Percentiles rank a stretch among this genome's conserved stretches.
Conservation (phyloP, 371 early-diverging fungal species). For the Mucor circinelloides region DNA sequence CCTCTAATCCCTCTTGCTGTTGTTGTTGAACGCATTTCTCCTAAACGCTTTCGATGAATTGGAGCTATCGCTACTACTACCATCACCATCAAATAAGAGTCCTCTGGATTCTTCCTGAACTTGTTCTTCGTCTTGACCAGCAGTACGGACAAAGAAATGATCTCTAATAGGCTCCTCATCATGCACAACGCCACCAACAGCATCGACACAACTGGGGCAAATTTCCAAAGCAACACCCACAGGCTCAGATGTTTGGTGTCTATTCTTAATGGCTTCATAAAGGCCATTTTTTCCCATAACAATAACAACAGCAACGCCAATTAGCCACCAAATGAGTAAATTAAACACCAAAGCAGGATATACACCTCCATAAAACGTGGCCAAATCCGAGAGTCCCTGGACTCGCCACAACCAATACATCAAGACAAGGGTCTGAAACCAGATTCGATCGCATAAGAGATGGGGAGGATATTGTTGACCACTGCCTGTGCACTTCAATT, state of each 20-base stretch:
- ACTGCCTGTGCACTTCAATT: slow-evolving; percentile 8
- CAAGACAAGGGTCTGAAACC: slow-evolving; percentile 33
- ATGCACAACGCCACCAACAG: not conserved
- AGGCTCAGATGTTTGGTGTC: not conserved
- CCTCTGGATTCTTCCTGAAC: not conserved
- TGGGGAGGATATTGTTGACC: not conserved
- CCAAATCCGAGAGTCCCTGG: slow-evolving; percentile 33
- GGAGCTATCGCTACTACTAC: slow-evolving; percentile 7
- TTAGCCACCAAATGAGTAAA: slow-evolving; percentile 13
- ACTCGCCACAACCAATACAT: slow-evolving; percentile 44
- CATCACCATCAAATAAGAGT: not conserved
- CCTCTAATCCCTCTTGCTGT: slow-evolving; percentile 1
- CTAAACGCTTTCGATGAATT: not conserved
- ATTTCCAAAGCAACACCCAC: not conserved
- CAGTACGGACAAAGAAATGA: not conserved
- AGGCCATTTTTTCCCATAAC: not conserved
- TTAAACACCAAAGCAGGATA: slow-evolving; percentile 30
- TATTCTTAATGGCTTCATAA: not conserved
- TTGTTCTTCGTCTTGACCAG: not conserved
- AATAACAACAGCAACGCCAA: not conserved
- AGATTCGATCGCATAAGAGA: slow-evolving; percentile 30
- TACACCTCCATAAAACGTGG: slow-evolving; percentile 46
- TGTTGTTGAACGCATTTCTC: slow-evolving; percentile 5
- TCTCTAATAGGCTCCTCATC: not conserved
- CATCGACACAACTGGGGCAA: slow-evolving; percentile 3